These are phyloP conservation scores for Cutaneotrichosporon sp. DNA, from an alignment of 1,284 basidiomycete genomes.

Conservation along the genomic window DNA sequence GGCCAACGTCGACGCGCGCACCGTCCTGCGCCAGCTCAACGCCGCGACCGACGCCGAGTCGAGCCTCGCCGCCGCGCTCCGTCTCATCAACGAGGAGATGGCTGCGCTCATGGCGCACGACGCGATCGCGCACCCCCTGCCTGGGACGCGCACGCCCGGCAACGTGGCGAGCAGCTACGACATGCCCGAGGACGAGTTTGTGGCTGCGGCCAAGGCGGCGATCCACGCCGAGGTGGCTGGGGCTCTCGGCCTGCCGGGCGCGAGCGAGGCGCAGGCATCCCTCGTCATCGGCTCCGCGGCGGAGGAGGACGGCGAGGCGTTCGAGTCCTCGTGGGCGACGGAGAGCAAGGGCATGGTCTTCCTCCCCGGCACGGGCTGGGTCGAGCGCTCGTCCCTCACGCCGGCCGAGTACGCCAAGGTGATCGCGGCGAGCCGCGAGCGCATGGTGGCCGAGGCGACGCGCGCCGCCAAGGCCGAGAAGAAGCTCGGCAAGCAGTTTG, in stretches of 20 bases:
- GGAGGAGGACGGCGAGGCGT: conserved; percentile 63
- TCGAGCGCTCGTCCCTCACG: conserved; percentile 64
- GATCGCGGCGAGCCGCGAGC: conserved; percentile 66
- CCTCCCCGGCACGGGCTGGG: conserved; percentile 66
- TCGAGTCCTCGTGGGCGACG: conserved; percentile 66
- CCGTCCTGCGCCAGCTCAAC: conserved; percentile 57
- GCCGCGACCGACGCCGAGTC: conserved; percentile 57
- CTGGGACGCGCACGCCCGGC: conserved; percentile 77
- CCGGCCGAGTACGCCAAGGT: conserved; percentile 64
- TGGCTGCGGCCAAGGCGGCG: conserved; percentile 69
- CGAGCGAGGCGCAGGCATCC: conserved; percentile 73
- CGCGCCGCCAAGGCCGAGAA: conserved; percentile 87
- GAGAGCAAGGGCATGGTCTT: conserved; percentile 65
- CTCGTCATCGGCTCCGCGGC: conserved; percentile 67
- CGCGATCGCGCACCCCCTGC: conserved; percentile 80
- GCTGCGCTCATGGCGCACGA: conserved; percentile 82
- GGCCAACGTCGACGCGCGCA: conserved; percentile 71
- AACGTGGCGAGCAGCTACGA: conserved; percentile 71
- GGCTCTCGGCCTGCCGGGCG: conserved; percentile 79
- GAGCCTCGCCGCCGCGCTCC: conserved; percentile 60
- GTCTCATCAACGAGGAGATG: conserved; percentile 77
- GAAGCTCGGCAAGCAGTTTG: conserved; percentile 81
- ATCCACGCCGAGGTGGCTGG: conserved; percentile 80
- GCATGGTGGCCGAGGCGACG: conserved; percentile 77
- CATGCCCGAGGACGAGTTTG: conserved; percentile 72